These are phyloP conservation scores for Trichoderma guizhouense DNA, from an alignment of 2,329 filamentous ascomycete species.

Conservation along the genomic window DNA sequence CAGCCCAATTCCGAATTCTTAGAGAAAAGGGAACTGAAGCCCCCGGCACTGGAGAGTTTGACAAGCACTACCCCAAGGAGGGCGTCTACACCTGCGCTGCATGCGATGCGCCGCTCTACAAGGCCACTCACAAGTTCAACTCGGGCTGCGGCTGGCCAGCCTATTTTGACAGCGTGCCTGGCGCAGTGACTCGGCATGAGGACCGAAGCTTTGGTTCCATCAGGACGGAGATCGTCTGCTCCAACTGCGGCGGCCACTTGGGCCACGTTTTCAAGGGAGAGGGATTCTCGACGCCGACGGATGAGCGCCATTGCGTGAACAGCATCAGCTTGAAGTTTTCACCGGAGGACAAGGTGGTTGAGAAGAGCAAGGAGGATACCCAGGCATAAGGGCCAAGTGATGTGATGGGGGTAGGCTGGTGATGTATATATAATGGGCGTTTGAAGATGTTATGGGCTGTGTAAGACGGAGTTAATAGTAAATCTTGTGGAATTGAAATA, in stretches of 20 bases:
- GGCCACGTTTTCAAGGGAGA: constrained; percentile 96
- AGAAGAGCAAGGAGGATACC: constrained; percentile 34
- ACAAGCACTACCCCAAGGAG: constrained; percentile 73
- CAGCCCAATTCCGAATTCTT: constrained; percentile 94
- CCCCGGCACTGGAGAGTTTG: constrained; percentile 75
- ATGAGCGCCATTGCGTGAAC: constrained; percentile 97
- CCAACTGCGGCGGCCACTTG: constrained; percentile 89
- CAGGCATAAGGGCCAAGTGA: constrained; percentile 30
- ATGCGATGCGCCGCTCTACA: constrained; percentile 86
- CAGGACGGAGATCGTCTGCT: constrained; percentile 89
- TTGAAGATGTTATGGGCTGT: background rate
- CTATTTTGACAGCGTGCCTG: constrained; percentile 93
- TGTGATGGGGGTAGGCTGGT: background rate
- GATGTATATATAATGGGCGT: background rate
- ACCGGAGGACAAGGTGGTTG: constrained; percentile 54
- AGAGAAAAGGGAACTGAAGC: constrained; percentile 89
- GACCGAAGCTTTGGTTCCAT: constrained; percentile 77
- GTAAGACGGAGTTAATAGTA: background rate
- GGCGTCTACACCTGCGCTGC: constrained; percentile 87
- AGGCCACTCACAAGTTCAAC: constrained; percentile 90
- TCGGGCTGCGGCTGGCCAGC: constrained; percentile 97
- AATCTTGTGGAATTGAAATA: background rate
- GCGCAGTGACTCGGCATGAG: constrained; percentile 77
- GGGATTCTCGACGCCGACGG: constrained; percentile 77
- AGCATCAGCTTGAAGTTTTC: constrained; percentile 84